phyloP scores from a whole-genome alignment of 1,284 basidiomycete species.

The Microbotryum violaceum region DNA sequence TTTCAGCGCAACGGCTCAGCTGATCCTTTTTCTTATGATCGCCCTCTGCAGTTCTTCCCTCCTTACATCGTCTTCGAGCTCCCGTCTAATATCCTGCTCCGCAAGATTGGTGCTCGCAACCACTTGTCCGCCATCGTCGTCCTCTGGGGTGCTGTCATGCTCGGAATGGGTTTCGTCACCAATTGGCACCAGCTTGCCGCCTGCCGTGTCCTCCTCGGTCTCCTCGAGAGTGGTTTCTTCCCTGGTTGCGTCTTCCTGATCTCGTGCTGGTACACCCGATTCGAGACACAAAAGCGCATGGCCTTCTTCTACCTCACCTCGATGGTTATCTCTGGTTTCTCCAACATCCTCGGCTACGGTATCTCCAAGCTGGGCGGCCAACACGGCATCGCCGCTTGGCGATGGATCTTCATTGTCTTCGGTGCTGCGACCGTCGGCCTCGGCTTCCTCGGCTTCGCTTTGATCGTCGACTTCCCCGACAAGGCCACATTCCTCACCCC shows the following conservation, averaged over 20 bases:
- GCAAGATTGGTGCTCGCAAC: conserved; percentile 41
- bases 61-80: conserved; percentile 36
- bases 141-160: conserved; percentile 43
- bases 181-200: conserved; percentile 41
- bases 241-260: conserved; percentile 42
- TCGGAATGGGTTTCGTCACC: conserved; percentile 41
- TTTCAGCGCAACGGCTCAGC: too few relatives aligned
- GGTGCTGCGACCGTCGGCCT: conserved; percentile 39
- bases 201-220: conserved; percentile 43
- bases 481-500: conserved; percentile 44
- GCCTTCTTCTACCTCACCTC: conserved; percentile 44
- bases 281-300: conserved; percentile 43
- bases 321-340: conserved; percentile 43
- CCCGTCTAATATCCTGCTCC: conserved; percentile 37
- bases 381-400: conserved; percentile 37
- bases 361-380: conserved; percentile 33
- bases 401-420: conserved; percentile 33
- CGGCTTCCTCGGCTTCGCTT: conserved; percentile 24
- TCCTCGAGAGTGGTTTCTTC: conserved; percentile 39
- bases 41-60: conserved; percentile 36
- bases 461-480: conserved; percentile 45
- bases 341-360: conserved; percentile 44
- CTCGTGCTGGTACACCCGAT: conserved; percentile 46
- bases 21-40: too few relatives aligned
- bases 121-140: conserved; percentile 39